Conservation (phyloP, 805 yeast genomes). For the Lipomyces kockii region DNA sequence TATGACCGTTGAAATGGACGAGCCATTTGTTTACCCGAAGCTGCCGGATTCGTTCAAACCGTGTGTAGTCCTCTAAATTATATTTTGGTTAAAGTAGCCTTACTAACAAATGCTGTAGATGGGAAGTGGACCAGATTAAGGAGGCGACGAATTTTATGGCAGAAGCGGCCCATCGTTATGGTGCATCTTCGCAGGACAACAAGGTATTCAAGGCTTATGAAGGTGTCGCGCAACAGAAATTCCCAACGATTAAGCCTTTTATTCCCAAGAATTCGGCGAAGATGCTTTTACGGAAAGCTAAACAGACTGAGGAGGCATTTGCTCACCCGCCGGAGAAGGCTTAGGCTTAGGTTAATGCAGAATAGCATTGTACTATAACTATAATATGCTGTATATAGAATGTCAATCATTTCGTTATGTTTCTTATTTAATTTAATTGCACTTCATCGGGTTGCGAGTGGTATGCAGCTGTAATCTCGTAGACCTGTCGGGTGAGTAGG, state of each 20-base stretch:
- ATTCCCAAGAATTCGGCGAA: constrained; percentile 53
- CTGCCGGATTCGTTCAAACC: constrained; percentile 46
- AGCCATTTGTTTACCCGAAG: constrained; percentile 95
- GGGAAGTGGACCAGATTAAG: constrained; percentile 24
- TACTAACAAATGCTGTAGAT: constrained; percentile 15
- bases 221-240: constrained; percentile 67
- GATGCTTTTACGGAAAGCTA: constrained; percentile 9
- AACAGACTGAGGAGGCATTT: background rate
- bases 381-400: background rate
- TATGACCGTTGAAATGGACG: constrained; percentile 95
- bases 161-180: constrained; percentile 39
- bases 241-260: constrained; percentile 67
- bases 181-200: constrained; percentile 33
- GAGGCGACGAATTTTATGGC: constrained; percentile 27
- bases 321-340: background rate
- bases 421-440: background rate
- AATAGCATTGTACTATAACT: background rate
- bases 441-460: background rate
- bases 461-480: too few species aligned
- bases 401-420: background rate
- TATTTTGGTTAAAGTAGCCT: background rate
- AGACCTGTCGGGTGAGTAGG: background rate
- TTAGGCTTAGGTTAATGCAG: background rate
- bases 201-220: constrained; percentile 26
- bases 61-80: constrained; percentile 46